phyloP scores from a whole-genome alignment of 164 flowering plant genomes.

The Magnolia kwangsiensis region DNA sequence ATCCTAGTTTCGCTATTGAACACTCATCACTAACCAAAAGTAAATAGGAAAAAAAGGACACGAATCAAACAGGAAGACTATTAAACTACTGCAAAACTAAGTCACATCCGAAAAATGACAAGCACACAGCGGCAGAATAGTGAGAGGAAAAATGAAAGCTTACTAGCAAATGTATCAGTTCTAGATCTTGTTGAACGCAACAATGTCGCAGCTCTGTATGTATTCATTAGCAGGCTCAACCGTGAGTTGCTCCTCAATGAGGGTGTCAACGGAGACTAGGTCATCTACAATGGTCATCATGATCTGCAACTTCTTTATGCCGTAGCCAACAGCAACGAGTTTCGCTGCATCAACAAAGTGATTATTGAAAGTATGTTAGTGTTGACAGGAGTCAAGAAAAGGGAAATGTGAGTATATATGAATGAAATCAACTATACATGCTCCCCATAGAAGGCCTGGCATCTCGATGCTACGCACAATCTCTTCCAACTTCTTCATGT shows the following conservation, averaged over 20 bases:
- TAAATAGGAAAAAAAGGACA: too few species aligned
- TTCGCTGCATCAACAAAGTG: slow-evolving; percentile 50
- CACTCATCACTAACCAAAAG: too few species aligned
- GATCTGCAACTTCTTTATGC: slow-evolving; percentile 86
- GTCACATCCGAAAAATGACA: neutral
- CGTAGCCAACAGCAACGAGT: slow-evolving; percentile 85
- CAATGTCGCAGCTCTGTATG: slow-evolving; percentile 91
- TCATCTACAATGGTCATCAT: slow-evolving; percentile 93
- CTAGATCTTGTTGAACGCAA: slow-evolving; percentile 93
- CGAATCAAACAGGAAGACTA: too few species aligned
- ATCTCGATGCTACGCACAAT: slow-evolving; percentile 67
- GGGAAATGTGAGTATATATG: neutral
- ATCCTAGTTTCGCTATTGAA: too few species aligned
- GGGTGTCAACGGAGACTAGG: slow-evolving; percentile 78
- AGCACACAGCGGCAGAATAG: too few species aligned
- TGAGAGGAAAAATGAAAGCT: neutral
- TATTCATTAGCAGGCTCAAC: slow-evolving; percentile 73
- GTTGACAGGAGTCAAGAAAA: neutral
- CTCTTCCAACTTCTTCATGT: slow-evolving; percentile 96
- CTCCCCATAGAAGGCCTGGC: slow-evolving; percentile 78
- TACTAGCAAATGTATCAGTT: neutral
- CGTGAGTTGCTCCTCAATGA: slow-evolving; percentile 75
- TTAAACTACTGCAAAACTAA: too few species aligned
- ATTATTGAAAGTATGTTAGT: neutral
- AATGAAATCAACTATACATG: slow-evolving; percentile 24